Evolutionary conservation across 2,329 filamentous ascomycete genomes (phyloP).

Genomic region (Microcyclospora tardicrescens): DNA sequence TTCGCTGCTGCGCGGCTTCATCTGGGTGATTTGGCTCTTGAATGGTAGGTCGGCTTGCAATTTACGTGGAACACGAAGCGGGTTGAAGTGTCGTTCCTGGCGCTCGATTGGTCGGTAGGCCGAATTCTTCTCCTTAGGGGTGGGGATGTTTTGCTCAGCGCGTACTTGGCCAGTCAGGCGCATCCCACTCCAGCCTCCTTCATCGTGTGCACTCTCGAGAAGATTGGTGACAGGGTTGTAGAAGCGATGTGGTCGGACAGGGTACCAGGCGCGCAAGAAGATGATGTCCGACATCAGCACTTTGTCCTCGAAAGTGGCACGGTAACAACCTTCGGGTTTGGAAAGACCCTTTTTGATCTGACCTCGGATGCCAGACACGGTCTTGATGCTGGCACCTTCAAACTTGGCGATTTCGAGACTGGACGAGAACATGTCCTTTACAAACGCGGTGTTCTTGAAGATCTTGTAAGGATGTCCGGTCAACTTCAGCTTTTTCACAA

Average conservation of each 20-base stretch:
- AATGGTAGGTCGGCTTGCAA: conserved; percentile 77
- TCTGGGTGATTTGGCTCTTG: conserved; percentile 77
- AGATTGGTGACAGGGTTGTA: conserved; percentile 95
- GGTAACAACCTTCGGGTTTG: conserved; percentile 90
- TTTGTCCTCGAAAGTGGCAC: conserved; percentile 97
- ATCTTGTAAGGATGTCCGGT: conserved; percentile 92
- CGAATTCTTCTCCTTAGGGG: conserved; percentile 71
- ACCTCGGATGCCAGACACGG: conserved; percentile 85
- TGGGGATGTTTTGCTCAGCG: conserved; percentile 57
- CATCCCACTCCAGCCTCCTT: conserved; percentile 68
- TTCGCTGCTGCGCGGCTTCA: conserved; percentile 63
- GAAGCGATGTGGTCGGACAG: conserved; percentile 86
- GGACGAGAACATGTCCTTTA: conserved; percentile 95
- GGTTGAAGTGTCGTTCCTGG: conserved; percentile 39
- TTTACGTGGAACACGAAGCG: conserved; percentile 61
- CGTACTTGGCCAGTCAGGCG: conserved; percentile 86
- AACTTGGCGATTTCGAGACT: conserved; percentile 95
- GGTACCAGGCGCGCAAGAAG: conserved; percentile 93
- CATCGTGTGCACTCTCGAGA: conserved; percentile 41
- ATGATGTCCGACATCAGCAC: conserved; percentile 93
- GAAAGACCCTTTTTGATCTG: conserved; percentile 93
- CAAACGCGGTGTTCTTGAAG: conserved; percentile 98
- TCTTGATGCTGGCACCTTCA: conserved; percentile 89
- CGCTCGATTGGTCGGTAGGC: conserved; percentile 58
- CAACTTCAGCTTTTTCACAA: conserved; percentile 98